These are phyloP conservation scores for Capillidium rhysosporum DNA, from an alignment of 371 early-diverging fungal genomes.

Conservation along the genomic window DNA sequence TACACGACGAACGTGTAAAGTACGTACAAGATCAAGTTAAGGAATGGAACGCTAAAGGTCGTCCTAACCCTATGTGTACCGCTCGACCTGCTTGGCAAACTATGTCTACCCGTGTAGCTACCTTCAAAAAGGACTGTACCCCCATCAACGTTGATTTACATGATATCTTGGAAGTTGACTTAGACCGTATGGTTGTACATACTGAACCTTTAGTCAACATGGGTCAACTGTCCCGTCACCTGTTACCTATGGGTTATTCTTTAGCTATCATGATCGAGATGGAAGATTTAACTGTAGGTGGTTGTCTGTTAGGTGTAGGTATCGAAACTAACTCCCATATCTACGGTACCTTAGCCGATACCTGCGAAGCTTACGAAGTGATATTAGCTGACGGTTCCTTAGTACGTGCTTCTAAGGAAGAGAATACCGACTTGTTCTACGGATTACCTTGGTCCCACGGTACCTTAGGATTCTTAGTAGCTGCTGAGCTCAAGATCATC, in stretches of 20 bases:
- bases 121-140: constrained; percentile 10
- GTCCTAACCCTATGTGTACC: constrained; percentile 14
- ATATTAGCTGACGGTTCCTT: constrained; percentile 15
- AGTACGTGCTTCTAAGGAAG: constrained; percentile 13
- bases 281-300: constrained; percentile 21
- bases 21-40: constrained; percentile 16
- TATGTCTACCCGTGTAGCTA: constrained; percentile 10
- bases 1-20: constrained; percentile 15
- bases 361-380: constrained; percentile 16
- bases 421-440: constrained; percentile 20
- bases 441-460: constrained; percentile 24
- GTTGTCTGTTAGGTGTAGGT: constrained; percentile 19
- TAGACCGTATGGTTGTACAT: constrained; percentile 11
- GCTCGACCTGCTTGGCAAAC: constrained; percentile 16
- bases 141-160: constrained; percentile 16
- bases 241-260: constrained; percentile 18
- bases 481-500: constrained; percentile 18
- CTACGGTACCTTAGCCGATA: constrained; percentile 19
- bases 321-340: constrained; percentile 21
- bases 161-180: constrained; percentile 18
- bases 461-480: constrained; percentile 18
- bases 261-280: constrained; percentile 19
- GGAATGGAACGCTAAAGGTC: constrained; percentile 12
- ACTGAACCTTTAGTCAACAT: constrained; percentile 18
- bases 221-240: constrained; percentile 17